Evolutionary conservation across 2,329 filamentous ascomycete species (phyloP).

Genomic region (Dactylellina drechsleri): DNA sequence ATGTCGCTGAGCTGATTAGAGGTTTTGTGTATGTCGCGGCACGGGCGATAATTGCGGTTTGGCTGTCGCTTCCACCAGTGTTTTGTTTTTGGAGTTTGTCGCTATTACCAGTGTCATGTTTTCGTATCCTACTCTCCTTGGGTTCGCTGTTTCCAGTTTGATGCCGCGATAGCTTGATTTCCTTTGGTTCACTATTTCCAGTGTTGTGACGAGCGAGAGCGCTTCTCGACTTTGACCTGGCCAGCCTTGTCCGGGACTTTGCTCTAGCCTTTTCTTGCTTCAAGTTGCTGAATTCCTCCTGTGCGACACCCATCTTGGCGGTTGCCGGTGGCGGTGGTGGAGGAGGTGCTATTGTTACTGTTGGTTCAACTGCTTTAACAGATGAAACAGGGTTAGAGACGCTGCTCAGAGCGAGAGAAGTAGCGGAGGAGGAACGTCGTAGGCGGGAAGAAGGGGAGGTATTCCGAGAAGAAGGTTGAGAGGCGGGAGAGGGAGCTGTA

Average conservation of each 20-base stretch:
- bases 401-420: slow-evolving; percentile 41
- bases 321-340: slow-evolving; percentile 15
- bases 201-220: slow-evolving; percentile 51
- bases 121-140: slow-evolving; percentile 53
- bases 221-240: slow-evolving; percentile 51
- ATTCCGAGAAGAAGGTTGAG: slow-evolving; percentile 53
- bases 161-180: slow-evolving; percentile 47
- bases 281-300: slow-evolving; percentile 45
- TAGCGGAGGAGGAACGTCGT: slow-evolving; percentile 52
- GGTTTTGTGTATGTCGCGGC: slow-evolving; percentile 52
- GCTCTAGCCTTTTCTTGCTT: slow-evolving; percentile 51
- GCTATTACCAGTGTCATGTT: slow-evolving; percentile 52
- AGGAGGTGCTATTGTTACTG: neutral
- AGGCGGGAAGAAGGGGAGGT: slow-evolving; percentile 42
- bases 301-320: slow-evolving; percentile 54
- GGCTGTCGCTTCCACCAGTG: slow-evolving; percentile 51
- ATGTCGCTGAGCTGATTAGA: slow-evolving; percentile 46
- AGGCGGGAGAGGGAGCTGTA: slow-evolving; percentile 44
- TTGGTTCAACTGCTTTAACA: slow-evolving; percentile 41
- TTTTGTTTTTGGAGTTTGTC: slow-evolving; percentile 50
- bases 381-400: slow-evolving; percentile 22
- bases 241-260: slow-evolving; percentile 48
- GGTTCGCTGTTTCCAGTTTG: slow-evolving; percentile 53
- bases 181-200: slow-evolving; percentile 51
- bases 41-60: slow-evolving; percentile 49